A percentile compares a stretch with the other conserved stretches of the same genome.
Evolutionary conservation across 2,329 filamentous ascomycete genomes (phyloP).

Genomic region (Xylariaceae sp.): DNA sequence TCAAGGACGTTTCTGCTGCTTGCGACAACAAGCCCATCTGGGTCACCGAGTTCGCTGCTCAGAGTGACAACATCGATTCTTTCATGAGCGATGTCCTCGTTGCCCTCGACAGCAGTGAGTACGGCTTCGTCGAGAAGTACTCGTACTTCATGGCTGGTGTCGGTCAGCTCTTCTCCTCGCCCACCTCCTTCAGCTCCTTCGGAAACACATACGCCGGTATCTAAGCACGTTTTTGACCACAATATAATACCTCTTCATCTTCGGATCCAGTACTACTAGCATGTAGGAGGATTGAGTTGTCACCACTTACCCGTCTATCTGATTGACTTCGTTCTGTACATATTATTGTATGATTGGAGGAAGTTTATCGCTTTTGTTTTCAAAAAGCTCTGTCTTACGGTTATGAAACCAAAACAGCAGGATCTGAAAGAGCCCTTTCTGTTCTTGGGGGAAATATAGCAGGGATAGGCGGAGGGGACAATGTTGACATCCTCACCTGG

Average conservation of each 20-base stretch:
- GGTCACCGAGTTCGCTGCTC: slow-evolving; percentile 60
- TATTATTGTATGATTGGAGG: slow-evolving; percentile 17
- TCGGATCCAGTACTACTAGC: slow-evolving; percentile 5
- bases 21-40: slow-evolving; percentile 51
- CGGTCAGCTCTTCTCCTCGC: slow-evolving; percentile 39
- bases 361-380: slow-evolving; percentile 1
- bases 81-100: slow-evolving; percentile 49
- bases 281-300: slow-evolving; percentile 10
- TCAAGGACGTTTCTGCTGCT: slow-evolving; percentile 41
- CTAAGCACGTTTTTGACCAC: slow-evolving; percentile 16
- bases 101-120: slow-evolving; percentile 42
- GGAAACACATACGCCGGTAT: slow-evolving; percentile 46
- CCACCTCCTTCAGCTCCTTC: slow-evolving; percentile 39
- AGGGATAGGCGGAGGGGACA: slow-evolving; percentile 4
- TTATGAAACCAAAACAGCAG: not conserved
- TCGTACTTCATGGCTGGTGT: slow-evolving; percentile 51
- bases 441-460: slow-evolving; percentile 3
- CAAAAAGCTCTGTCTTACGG: not conserved
- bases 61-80: slow-evolving; percentile 38
- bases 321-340: slow-evolving; percentile 23
- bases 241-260: too few relatives aligned
- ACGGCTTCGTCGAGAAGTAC: slow-evolving; percentile 49
- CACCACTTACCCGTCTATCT: slow-evolving; percentile 4
- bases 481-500: slow-evolving; percentile 3
- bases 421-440: slow-evolving; percentile 6